Evolutionary conservation across 306 rosid genomes (phyloP), one percentile per base, ranked within the genome.

Genomic region (Inga oerstediana): DNA sequence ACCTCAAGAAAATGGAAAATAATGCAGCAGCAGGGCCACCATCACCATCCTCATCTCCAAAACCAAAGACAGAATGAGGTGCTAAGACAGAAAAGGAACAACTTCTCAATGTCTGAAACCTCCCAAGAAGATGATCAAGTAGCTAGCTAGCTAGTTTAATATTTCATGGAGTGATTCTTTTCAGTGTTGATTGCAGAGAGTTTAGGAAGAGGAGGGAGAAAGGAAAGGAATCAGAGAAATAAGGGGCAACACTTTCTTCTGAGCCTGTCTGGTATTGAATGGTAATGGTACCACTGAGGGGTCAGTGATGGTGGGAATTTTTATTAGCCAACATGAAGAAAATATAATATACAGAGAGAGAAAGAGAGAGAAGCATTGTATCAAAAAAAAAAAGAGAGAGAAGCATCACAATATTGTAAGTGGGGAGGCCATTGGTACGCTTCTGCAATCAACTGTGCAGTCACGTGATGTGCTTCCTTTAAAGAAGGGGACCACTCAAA

Each of bases 391-490:
- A 17, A 6, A 51, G 58, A 16, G n/a, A 48, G 41, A 54, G 61
- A 54, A 5, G 30, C 71, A 77, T 84, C 79, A 83, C 85, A 54
- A 54, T 54, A 62, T 82, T 87, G 15, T 85, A 74, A 66, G 77
- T 75, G 84, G 83, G 79, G 77, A 81, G 76, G 84, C 82, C 65
- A 77, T 75, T 78, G 82, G 84, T 85, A 80, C 74, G 61, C 76
- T 84, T 78, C 87, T 93, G 88, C 14, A 41, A 72, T 70, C 48
- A 79, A 85, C 85, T 72, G 89, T 39, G 74, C 78, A 74, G 54
- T 83, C 97, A 93, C 89, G 93, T 93, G 98, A 85, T 83, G 89
- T 87, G 92, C 88, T 92, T 77, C 34, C 80, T 84, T 90, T 87
- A 83, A 78, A 81, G 73, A 79, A 75, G 76, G 97, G 96, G 96